A percentile compares a stretch with the other conserved stretches of the same genome.
These are phyloP conservation scores for Yamadazyma insecticola DNA, from an alignment of 805 yeast genomes.

Conservation along the genomic window DNA sequence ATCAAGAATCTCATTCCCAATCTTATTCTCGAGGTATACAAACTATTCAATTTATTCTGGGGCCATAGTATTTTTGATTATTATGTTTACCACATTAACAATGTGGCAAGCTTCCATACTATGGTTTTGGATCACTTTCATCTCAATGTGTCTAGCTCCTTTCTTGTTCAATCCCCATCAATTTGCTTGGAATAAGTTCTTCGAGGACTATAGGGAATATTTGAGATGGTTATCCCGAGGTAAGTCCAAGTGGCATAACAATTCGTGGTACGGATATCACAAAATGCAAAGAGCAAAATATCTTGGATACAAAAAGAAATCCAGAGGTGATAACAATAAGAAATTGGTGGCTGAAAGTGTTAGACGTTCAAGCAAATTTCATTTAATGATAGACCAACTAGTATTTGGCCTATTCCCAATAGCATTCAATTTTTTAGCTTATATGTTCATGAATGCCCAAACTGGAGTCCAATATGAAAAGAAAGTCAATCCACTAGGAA, in stretches of 20 bases:
- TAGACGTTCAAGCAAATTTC: slow-evolving; percentile 3
- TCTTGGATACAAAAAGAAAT: slow-evolving; percentile 20
- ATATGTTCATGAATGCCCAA: slow-evolving; percentile 78
- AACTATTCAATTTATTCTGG: slow-evolving; percentile 77
- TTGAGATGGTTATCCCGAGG: slow-evolving; percentile 80
- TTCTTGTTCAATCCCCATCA: slow-evolving; percentile 53
- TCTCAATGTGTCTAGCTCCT: slow-evolving; percentile 45
- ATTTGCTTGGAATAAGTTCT: slow-evolving; percentile 43
- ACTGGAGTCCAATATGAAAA: slow-evolving; percentile 56
- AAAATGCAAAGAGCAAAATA: slow-evolving; percentile 17
- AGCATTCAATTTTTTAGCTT: slow-evolving; percentile 50
- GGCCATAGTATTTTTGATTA: slow-evolving; percentile 58
- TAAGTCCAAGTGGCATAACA: slow-evolving; percentile 56
- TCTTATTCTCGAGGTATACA: slow-evolving; percentile 73
- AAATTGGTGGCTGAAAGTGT: background rate
- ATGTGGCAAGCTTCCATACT: slow-evolving; percentile 76
- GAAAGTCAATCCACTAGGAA: slow-evolving; percentile 48
- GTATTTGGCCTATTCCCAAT: slow-evolving; percentile 14
- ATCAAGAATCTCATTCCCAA: slow-evolving; percentile 66
- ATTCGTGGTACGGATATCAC: slow-evolving; percentile 78
- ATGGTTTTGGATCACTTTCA: slow-evolving; percentile 52
- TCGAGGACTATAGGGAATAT: slow-evolving; percentile 45
- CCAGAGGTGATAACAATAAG: background rate
- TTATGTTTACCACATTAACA: slow-evolving; percentile 70
- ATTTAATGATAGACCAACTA: slow-evolving; percentile 13